Evolutionary conservation across 2,329 filamentous ascomycete species (phyloP).

Genomic region (Penicillium sp.): DNA sequence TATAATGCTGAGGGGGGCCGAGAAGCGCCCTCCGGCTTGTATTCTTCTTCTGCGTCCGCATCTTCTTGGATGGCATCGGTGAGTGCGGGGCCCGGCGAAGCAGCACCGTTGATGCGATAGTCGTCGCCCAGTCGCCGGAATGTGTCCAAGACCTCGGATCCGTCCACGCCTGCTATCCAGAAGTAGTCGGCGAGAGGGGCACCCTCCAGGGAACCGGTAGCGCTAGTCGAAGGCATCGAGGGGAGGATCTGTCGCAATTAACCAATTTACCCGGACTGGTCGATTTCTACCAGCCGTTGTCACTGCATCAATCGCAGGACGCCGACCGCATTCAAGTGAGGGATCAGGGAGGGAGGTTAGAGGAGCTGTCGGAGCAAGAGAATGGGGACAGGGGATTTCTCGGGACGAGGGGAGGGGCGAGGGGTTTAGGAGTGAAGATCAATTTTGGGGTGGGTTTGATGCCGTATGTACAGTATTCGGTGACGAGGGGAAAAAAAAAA

Average conservation of each 20-base stretch:
- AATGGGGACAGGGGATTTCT: conserved; percentile 7
- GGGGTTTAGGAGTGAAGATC: conserved; percentile 23
- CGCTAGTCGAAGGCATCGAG: conserved; percentile 29
- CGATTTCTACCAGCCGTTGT: conserved; percentile 10
- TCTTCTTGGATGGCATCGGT: conserved; percentile 60
- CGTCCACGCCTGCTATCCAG: conserved; percentile 55
- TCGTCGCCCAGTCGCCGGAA: conserved; percentile 42
- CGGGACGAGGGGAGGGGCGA: conserved; percentile 16
- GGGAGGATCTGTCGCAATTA: conserved; percentile 8
- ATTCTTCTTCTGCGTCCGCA: conserved; percentile 52
- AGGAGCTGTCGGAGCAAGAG: neutral
- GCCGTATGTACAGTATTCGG: conserved; percentile 4
- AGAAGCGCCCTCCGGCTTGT: conserved; percentile 32
- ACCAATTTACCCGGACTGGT: conserved; percentile 15
- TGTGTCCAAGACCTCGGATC: conserved; percentile 44
- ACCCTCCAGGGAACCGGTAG: conserved; percentile 41
- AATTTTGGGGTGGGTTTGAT: conserved; percentile 20
- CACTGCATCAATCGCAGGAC: conserved; percentile 19
- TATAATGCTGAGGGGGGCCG: conserved; percentile 38
- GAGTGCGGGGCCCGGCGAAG: conserved; percentile 38
- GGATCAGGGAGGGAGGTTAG: neutral
- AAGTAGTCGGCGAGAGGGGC: conserved; percentile 62
- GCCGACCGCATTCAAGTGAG: conserved; percentile 7
- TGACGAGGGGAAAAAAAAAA: conserved; percentile 2
- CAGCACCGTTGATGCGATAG: conserved; percentile 37